Conservation (phyloP, 257 asterid genomes). For the Nicotiana tomentosiformis region DNA sequence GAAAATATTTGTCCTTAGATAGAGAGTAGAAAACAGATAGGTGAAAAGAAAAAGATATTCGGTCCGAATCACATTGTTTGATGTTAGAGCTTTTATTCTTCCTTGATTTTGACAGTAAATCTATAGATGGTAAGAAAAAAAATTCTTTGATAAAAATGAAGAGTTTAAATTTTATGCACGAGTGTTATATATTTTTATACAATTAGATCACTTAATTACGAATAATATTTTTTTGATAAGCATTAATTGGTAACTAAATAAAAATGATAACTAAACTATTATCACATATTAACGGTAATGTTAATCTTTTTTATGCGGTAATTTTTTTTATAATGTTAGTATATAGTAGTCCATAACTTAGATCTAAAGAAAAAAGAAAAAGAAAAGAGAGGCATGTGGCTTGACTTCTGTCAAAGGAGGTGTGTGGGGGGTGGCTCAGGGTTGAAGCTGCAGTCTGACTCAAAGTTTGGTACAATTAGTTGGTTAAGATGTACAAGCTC, state of each 20-base stretch:
- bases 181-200: background rate
- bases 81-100: background rate
- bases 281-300: background rate
- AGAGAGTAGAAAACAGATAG: background rate
- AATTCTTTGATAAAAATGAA: background rate
- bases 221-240: background rate
- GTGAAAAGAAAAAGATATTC: background rate
- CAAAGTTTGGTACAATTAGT: slow-evolving; percentile 33
- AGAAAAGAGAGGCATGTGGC: background rate
- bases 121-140: background rate
- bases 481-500: slow-evolving; percentile 46
- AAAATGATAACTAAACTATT: background rate
- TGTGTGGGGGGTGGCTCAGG: slow-evolving; percentile 8
- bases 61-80: background rate
- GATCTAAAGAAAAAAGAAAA: background rate
- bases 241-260: background rate
- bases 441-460: slow-evolving; percentile 10
- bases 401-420: slow-evolving; percentile 3
- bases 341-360: background rate
- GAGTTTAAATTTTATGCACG: background rate
- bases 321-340: background rate
- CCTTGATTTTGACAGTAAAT: background rate
- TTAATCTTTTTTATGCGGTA: background rate
- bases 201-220: background rate
- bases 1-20: background rate